Evolutionary conservation across 345 rosid species (phyloP).

Genomic region (Corchorus olitorius): DNA sequence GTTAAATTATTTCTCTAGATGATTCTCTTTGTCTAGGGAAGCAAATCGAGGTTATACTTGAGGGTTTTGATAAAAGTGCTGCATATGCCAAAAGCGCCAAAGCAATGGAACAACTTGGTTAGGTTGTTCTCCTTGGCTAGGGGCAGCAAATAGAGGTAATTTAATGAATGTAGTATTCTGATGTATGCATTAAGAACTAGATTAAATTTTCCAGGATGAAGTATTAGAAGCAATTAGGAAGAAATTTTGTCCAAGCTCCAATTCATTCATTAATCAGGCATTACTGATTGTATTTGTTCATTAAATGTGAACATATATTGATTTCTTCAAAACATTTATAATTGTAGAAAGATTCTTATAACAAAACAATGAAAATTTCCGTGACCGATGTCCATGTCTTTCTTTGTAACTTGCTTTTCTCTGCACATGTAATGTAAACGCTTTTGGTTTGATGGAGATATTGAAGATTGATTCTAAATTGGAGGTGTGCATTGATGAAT

Average conservation of each 20-base stretch:
- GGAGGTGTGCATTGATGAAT: slow-evolving; percentile 9
- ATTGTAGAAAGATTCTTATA: background rate
- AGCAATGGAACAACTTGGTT: slow-evolving; percentile 58
- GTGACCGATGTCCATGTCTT: background rate
- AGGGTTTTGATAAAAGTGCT: slow-evolving; percentile 84
- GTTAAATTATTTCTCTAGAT: slow-evolving; percentile 25
- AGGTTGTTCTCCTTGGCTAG: slow-evolving; percentile 7
- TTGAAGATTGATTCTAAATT: background rate
- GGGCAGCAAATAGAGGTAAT: background rate
- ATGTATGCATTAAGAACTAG: background rate
- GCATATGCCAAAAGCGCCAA: slow-evolving; percentile 74
- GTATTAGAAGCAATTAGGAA: background rate
- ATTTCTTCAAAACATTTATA: background rate
- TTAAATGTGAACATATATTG: background rate
- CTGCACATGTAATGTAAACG: background rate
- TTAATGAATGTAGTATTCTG: background rate
- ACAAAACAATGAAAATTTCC: background rate
- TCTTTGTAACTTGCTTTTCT: background rate
- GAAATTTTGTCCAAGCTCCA: background rate
- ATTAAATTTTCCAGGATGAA: background rate
- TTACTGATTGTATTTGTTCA: background rate
- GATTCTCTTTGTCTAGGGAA: background rate
- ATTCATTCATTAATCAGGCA: background rate
- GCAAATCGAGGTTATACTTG: slow-evolving; percentile 29
- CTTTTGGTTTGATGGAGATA: background rate